phyloP scores from a whole-genome alignment of 768 basidiomycete species.

The Leucosporidium creatinivorum region DNA sequence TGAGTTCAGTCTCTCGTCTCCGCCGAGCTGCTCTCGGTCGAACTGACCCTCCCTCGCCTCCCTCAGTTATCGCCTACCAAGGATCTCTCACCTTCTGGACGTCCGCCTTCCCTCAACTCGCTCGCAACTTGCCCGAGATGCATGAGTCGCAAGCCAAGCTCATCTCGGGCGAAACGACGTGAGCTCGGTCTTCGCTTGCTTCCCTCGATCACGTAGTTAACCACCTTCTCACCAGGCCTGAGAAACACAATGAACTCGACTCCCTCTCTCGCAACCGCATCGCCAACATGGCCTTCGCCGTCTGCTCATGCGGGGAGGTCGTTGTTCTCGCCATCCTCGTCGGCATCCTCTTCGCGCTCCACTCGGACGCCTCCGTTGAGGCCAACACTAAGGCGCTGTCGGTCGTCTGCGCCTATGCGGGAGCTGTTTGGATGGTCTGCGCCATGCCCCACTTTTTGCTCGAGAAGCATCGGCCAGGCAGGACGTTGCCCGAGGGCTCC shows the following conservation, averaged over 20 bases:
- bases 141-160: neutral
- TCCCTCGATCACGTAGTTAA: neutral
- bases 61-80: neutral
- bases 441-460: conserved; percentile 38
- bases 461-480: conserved; percentile 40
- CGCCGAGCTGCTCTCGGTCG: neutral
- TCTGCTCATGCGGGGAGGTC: conserved; percentile 39
- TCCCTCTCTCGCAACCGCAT: conserved; percentile 38
- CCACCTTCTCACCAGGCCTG: neutral
- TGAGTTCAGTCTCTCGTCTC: no score
- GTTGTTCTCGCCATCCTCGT: conserved; percentile 38
- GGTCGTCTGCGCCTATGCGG: conserved; percentile 39
- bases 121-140: neutral
- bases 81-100: neutral
- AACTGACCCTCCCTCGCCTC: neutral
- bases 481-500: conserved; percentile 31
- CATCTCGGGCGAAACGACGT: neutral
- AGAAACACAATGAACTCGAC: conserved; percentile 21
- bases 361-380: conserved; percentile 32
- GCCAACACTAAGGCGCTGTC: conserved; percentile 38
- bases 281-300: conserved; percentile 39
- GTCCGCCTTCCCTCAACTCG: neutral
- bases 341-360: conserved; percentile 28
- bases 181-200: neutral
- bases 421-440: conserved; percentile 40